These are phyloP conservation scores for Phyllosticta capitalensis DNA, from an alignment of 2,329 filamentous ascomycete species.

Conservation along the genomic window DNA sequence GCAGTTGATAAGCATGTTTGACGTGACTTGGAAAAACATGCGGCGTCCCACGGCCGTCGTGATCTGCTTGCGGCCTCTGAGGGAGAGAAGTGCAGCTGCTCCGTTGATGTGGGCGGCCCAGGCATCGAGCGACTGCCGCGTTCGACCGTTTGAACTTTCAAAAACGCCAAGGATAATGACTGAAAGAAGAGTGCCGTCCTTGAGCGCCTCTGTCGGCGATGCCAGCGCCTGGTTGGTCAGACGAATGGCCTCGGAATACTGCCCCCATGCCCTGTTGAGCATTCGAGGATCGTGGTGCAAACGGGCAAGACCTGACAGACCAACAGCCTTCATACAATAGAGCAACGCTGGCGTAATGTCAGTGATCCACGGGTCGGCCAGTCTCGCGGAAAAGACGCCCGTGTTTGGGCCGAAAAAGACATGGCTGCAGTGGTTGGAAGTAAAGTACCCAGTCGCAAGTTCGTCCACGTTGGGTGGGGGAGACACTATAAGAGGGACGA, in stretches of 20 bases:
- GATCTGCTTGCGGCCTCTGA: conserved; percentile 23
- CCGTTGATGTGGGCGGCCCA: conserved; percentile 27
- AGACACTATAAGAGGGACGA: background rate
- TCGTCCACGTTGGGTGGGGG: conserved; percentile 18
- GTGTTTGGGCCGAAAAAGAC: background rate
- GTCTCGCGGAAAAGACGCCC: background rate
- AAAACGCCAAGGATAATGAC: conserved; percentile 25
- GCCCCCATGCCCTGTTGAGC: conserved; percentile 21
- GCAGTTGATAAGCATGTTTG: conserved; percentile 15
- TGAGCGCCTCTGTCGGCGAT: conserved; percentile 19
- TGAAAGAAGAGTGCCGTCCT: conserved; percentile 24
- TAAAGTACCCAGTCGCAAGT: conserved; percentile 23
- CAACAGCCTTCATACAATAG: conserved; percentile 24
- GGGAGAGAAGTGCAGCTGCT: conserved; percentile 21
- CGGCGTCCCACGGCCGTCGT: conserved; percentile 15
- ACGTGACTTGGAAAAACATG: conserved; percentile 24
- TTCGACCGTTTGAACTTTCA: conserved; percentile 23
- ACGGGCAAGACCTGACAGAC: conserved; percentile 24
- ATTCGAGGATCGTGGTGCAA: conserved; percentile 19
- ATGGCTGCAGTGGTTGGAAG: conserved; percentile 20
- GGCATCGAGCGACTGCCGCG: conserved; percentile 19
- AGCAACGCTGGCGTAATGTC: background rate
- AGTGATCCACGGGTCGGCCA: background rate
- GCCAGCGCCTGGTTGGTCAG: conserved; percentile 24
- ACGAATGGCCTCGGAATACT: conserved; percentile 24